Percentiles rank a stretch among this genome's conserved stretches.
Conservation (phyloP, 192 early-diverging fungal genomes). For the Coemansia sp. region DNA sequence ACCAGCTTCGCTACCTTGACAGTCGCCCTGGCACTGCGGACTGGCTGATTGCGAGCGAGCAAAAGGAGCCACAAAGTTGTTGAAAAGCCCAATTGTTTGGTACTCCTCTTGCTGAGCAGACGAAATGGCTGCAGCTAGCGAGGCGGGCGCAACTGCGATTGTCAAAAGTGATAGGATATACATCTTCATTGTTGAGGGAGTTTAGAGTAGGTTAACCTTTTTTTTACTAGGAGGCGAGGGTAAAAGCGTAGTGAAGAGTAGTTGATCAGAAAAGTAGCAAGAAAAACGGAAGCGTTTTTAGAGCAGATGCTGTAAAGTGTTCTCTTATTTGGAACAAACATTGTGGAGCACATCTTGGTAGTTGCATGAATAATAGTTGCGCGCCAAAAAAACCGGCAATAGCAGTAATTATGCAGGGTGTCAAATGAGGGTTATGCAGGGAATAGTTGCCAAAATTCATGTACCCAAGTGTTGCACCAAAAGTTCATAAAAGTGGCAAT, state of each 20-base stretch:
- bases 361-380: not conserved
- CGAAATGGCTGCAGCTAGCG: not conserved
- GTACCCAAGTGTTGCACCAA: not conserved
- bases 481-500: not conserved
- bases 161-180: constrained; percentile 9
- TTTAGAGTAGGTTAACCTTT: not conserved
- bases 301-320: not conserved
- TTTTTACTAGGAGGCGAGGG: not conserved
- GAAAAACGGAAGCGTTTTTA: not conserved
- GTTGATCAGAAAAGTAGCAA: not conserved
- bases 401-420: constrained; percentile 5
- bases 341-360: not conserved
- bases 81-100: not conserved
- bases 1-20: constrained; percentile 11
- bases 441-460: not conserved
- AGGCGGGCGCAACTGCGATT: constrained; percentile 9
- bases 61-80: constrained; percentile 8
- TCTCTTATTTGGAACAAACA: not conserved
- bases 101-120: not conserved
- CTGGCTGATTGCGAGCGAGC: not conserved
- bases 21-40: constrained; percentile 34
- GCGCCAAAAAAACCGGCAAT: not conserved
- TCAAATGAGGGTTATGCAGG: not conserved
- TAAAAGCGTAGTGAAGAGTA: not conserved
- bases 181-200: constrained; percentile 24